Conservation (phyloP, 1,139 yeast genomes). For the Saccharomyces pastorianus region DNA sequence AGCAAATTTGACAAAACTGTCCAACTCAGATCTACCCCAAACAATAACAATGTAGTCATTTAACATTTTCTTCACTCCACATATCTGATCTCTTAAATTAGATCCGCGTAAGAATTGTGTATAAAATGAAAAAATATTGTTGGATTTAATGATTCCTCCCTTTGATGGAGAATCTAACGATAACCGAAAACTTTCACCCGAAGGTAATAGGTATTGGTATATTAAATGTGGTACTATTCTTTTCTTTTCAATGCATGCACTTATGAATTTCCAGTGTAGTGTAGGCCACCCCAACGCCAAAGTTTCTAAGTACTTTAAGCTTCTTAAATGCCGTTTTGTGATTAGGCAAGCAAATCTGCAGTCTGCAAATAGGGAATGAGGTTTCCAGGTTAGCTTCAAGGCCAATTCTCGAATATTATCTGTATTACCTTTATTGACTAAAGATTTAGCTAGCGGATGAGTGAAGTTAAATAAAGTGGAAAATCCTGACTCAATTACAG, state of each 20-base stretch:
- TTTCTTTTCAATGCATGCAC: slow-evolving; percentile 41
- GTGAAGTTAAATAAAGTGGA: slow-evolving; percentile 26
- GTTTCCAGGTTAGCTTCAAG: slow-evolving; percentile 10
- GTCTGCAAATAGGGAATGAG: slow-evolving; percentile 5
- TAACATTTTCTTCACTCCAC: slow-evolving; percentile 10
- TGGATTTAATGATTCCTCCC: slow-evolving; percentile 23
- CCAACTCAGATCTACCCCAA: slow-evolving; percentile 23
- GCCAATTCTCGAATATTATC: not conserved
- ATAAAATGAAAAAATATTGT: slow-evolving; percentile 31
- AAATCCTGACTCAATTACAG: slow-evolving; percentile 39
- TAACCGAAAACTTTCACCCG: slow-evolving; percentile 45
- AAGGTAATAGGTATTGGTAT: slow-evolving; percentile 52
- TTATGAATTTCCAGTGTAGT: slow-evolving; percentile 51
- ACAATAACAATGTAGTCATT: slow-evolving; percentile 17
- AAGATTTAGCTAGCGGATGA: slow-evolving; percentile 4
- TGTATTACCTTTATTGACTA: not conserved
- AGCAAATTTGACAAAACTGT: slow-evolving; percentile 22
- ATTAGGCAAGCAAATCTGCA: slow-evolving; percentile 57
- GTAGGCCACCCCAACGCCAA: slow-evolving; percentile 90
- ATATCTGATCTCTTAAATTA: slow-evolving; percentile 13
- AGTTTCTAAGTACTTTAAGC: slow-evolving; percentile 73
- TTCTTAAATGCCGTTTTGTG: slow-evolving; percentile 50
- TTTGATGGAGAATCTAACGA: slow-evolving; percentile 13
- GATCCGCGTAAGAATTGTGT: slow-evolving; percentile 28
- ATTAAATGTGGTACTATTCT: slow-evolving; percentile 29